These are phyloP conservation scores for Flammula alnicola DNA, from an alignment of 1,284 basidiomycete genomes.

Conservation along the genomic window DNA sequence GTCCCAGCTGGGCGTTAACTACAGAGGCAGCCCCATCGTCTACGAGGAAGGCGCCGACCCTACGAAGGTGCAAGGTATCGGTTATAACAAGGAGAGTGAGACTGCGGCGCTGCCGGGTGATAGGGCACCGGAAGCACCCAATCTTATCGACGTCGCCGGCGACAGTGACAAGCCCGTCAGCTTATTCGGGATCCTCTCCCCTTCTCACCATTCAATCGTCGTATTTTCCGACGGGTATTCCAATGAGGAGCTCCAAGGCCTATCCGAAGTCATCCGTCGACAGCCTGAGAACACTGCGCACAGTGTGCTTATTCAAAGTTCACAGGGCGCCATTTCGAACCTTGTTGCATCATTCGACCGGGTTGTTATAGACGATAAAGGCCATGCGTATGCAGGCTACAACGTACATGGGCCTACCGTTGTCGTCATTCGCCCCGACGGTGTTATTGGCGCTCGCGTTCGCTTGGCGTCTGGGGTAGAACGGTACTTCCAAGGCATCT, in stretches of 20 bases:
- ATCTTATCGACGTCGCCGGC: conserved; percentile 29
- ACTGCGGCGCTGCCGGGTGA: conserved; percentile 45
- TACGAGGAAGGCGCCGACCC: conserved; percentile 37
- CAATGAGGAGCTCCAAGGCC: conserved; percentile 1
- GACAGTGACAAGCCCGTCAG: neutral
- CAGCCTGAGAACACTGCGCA: conserved; percentile 13
- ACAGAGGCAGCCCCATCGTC: conserved; percentile 49
- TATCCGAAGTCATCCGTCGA: conserved; percentile 7
- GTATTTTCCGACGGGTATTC: conserved; percentile 3
- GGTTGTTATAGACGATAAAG: conserved; percentile 14
- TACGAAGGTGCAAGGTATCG: conserved; percentile 19
- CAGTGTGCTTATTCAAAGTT: neutral
- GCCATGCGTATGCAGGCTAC: conserved; percentile 16
- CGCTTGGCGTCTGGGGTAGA: conserved; percentile 3
- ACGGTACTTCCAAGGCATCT: conserved; percentile 18
- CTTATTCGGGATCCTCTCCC: conserved; percentile 6
- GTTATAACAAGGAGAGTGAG: conserved; percentile 32
- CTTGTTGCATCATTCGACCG: conserved; percentile 5
- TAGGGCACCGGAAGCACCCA: conserved; percentile 48
- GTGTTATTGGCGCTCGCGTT: conserved; percentile 20
- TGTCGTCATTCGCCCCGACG: conserved; percentile 21
- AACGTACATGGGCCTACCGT: conserved; percentile 7
- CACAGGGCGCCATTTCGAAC: neutral
- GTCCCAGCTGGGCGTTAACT: conserved; percentile 49
- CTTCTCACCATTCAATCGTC: conserved; percentile 3